Evolutionary conservation across 495 filamentous ascomycete species (phyloP).

Genomic region (Penicillium malachiteum): DNA sequence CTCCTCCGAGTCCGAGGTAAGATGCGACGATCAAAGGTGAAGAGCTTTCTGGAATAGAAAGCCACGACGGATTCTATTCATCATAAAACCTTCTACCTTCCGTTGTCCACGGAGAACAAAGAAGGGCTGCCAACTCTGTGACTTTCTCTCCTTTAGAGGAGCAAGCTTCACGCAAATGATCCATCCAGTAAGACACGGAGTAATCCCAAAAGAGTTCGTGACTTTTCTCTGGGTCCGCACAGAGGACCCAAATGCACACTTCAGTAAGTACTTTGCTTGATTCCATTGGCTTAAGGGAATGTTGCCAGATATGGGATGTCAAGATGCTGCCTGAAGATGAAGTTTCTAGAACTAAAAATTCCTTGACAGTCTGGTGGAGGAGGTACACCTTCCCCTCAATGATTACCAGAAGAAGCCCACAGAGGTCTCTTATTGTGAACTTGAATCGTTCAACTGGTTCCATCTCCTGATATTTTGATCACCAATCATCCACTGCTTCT

Average conservation of each 20-base stretch:
- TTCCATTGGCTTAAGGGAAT: background rate
- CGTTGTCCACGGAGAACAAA: background rate
- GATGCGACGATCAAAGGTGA: background rate
- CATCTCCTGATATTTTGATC: background rate
- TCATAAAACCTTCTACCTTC: background rate
- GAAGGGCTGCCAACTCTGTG: background rate
- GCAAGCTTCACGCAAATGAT: background rate
- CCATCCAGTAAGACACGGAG: background rate
- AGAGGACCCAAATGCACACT: background rate
- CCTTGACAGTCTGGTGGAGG: slow-evolving; percentile 39
- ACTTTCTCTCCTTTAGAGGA: background rate
- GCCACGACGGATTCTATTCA: background rate
- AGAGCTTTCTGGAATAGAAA: background rate
- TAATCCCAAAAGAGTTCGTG: background rate
- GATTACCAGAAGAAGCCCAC: slow-evolving; percentile 41
- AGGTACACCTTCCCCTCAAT: slow-evolving; percentile 35
- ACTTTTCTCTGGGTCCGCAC: background rate
- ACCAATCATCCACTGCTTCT: background rate
- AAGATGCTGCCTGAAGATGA: background rate
- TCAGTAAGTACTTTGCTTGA: background rate
- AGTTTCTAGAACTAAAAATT: slow-evolving; percentile 3
- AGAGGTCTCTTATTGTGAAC: slow-evolving; percentile 28
- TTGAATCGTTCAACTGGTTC: slow-evolving; percentile 13
- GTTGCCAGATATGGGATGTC: background rate
- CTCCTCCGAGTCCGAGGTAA: background rate